These are phyloP conservation scores for Suillus subalutaceus DNA, from an alignment of 768 basidiomycete genomes.

Conservation along the genomic window DNA sequence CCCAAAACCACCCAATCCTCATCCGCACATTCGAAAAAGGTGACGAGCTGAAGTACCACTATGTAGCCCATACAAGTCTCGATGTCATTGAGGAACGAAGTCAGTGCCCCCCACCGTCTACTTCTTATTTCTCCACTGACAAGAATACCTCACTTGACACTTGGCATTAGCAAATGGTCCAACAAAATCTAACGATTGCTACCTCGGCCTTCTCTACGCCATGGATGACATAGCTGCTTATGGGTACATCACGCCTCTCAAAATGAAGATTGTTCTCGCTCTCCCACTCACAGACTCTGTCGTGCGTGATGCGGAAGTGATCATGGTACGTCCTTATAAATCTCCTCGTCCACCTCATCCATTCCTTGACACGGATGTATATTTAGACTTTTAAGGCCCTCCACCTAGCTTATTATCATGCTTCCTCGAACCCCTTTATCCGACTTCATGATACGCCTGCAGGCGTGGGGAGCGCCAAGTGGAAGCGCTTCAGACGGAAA, in stretches of 20 bases:
- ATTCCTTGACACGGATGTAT: background rate
- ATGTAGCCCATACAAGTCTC: conserved; percentile 86
- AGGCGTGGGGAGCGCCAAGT: conserved; percentile 62
- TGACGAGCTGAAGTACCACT: conserved; percentile 82
- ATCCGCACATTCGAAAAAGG: conserved; percentile 70
- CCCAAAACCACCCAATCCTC: conserved; percentile 78
- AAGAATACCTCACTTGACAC: background rate
- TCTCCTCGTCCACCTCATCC: background rate
- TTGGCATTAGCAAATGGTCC: conserved; percentile 35
- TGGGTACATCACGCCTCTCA: conserved; percentile 87
- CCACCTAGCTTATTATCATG: conserved; percentile 84
- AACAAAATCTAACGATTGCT: conserved; percentile 73
- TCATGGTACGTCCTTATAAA: conserved; percentile 52
- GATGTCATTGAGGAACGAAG: conserved; percentile 93
- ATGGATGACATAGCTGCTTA: conserved; percentile 94
- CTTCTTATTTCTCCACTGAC: background rate
- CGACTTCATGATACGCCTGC: conserved; percentile 58
- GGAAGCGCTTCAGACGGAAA: conserved; percentile 67
- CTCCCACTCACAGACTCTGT: conserved; percentile 81
- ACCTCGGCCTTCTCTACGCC: conserved; percentile 84
- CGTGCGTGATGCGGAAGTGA: conserved; percentile 78
- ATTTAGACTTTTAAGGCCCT: conserved; percentile 83
- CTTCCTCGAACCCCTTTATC: conserved; percentile 87
- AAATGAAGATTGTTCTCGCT: conserved; percentile 84
- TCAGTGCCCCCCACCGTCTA: conserved; percentile 40